Percentiles rank a stretch among this genome's conserved stretches.
phyloP scores from a whole-genome alignment of 768 basidiomycete genomes.

The Xerocomellus chrysenteron region DNA sequence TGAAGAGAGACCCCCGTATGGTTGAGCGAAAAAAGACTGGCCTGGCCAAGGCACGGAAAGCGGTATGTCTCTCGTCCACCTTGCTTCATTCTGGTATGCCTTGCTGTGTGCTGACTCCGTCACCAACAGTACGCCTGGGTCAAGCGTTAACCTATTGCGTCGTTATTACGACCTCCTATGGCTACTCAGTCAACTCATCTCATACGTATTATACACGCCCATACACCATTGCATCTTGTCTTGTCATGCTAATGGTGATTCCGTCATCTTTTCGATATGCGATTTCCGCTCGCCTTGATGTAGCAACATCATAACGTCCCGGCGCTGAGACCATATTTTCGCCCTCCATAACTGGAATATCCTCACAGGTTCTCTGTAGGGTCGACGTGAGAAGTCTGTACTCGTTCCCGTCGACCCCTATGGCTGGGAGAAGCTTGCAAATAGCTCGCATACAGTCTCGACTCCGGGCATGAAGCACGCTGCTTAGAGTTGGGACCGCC shows the following conservation, averaged over 20 bases:
- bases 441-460: too few species aligned
- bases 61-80: conserved; percentile 51
- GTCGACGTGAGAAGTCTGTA: too few species aligned
- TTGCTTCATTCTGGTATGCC: background rate
- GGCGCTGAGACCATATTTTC: too few species aligned
- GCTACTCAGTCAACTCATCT: background rate
- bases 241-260: background rate
- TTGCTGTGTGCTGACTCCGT: conserved; percentile 6
- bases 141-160: conserved; percentile 54
- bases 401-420: too few species aligned
- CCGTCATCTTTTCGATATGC: background rate
- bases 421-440: too few species aligned
- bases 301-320: too few species aligned
- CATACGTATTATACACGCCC: background rate
- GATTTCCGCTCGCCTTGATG: background rate
- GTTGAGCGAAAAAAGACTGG: conserved; percentile 99
- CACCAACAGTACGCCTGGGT: conserved; percentile 82
- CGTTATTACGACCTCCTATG: background rate
- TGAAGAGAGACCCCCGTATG: conserved; percentile 93
- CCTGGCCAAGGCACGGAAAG: conserved; percentile 86
- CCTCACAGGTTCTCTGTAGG: background rate
- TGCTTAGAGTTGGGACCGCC: too few species aligned
- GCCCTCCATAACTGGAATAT: background rate
- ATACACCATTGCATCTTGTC: too few species aligned
- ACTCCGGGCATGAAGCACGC: too few species aligned